Percentiles rank a stretch among this genome's conserved stretches.
Conservation (phyloP, 75 land plant species). For the Pinus tabuliformis region DNA sequence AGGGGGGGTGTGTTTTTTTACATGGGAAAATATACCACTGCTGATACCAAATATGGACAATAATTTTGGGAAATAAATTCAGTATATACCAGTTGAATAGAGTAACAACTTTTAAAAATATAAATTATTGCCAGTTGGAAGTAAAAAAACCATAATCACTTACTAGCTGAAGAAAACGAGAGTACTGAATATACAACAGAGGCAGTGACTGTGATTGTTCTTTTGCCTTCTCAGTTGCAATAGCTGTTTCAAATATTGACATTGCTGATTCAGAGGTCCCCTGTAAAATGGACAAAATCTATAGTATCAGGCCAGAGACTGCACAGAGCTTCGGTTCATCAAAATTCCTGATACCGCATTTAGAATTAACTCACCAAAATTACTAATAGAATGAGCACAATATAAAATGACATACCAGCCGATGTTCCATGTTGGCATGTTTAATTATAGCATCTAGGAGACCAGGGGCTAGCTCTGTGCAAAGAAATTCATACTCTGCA, state of each 20-base stretch:
- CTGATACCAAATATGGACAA: too few species aligned
- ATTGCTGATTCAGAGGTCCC: slow-evolving; percentile 77
- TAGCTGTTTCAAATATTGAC: slow-evolving; percentile 68
- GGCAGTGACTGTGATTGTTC: slow-evolving; percentile 75
- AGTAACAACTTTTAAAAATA: too few species aligned
- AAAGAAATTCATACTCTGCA: slow-evolving; percentile 65
- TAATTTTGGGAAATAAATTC: too few species aligned
- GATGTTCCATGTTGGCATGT: slow-evolving; percentile 93
- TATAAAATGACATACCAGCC: slow-evolving; percentile 39
- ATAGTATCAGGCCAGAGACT: background rate
- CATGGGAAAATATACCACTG: too few species aligned
- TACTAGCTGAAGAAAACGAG: slow-evolving; percentile 80
- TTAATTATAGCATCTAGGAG: slow-evolving; percentile 78
- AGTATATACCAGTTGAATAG: too few species aligned
- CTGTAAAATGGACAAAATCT: slow-evolving; percentile 28
- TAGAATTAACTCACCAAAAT: background rate
- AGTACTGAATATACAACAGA: slow-evolving; percentile 77
- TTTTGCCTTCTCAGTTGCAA: slow-evolving; percentile 75
- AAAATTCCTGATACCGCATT: background rate
- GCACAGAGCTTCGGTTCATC: background rate
- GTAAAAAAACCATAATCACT: slow-evolving; percentile 1
- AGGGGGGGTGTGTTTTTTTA: too few species aligned
- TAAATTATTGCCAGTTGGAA: background rate
- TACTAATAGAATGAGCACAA: slow-evolving; percentile 1
- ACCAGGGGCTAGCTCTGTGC: slow-evolving; percentile 77